Percentiles rank a stretch among this genome's conserved stretches.
phyloP scores from a whole-genome alignment of 2,329 filamentous ascomycete species.

The Arachnomyces sp. region DNA sequence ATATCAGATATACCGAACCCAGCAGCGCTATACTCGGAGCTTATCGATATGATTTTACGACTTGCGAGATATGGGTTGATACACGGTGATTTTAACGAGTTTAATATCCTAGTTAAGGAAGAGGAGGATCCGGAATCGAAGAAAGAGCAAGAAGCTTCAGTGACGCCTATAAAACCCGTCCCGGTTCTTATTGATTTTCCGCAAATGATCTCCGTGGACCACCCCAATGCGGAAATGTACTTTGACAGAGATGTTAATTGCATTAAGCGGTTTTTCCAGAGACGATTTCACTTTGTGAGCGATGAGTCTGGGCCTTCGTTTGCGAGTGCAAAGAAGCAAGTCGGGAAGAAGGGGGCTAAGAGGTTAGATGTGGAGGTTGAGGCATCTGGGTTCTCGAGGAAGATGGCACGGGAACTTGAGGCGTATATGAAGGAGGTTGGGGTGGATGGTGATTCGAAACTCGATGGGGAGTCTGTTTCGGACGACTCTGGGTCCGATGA shows the following conservation, averaged over 20 bases:
- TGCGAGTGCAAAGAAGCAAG: constrained; percentile 67
- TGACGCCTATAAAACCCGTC: constrained; percentile 46
- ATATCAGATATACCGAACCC: constrained; percentile 77
- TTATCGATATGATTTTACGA: constrained; percentile 77
- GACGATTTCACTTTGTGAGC: constrained; percentile 78
- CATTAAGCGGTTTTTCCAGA: constrained; percentile 86
- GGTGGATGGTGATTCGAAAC: constrained; percentile 45
- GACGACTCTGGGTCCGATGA: constrained; percentile 29
- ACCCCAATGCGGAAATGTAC: constrained; percentile 90
- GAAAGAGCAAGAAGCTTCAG: constrained; percentile 21
- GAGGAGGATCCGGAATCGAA: constrained; percentile 35
- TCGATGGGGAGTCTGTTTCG: constrained; percentile 23
- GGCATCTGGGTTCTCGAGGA: constrained; percentile 91
- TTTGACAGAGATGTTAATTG: constrained; percentile 95
- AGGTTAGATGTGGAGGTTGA: constrained; percentile 82
- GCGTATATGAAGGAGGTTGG: constrained; percentile 72
- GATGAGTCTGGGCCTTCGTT: constrained; percentile 79
- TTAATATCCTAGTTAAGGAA: constrained; percentile 93
- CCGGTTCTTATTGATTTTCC: constrained; percentile 96
- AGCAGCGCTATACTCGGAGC: constrained; percentile 76
- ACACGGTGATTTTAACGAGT: constrained; percentile 98
- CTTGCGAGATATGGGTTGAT: constrained; percentile 83
- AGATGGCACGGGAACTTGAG: constrained; percentile 92
- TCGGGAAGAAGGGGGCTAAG: constrained; percentile 55
- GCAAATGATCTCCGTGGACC: constrained; percentile 94